Conservation (phyloP, 257 asterid species). For the Nicotiana sylvestris region DNA sequence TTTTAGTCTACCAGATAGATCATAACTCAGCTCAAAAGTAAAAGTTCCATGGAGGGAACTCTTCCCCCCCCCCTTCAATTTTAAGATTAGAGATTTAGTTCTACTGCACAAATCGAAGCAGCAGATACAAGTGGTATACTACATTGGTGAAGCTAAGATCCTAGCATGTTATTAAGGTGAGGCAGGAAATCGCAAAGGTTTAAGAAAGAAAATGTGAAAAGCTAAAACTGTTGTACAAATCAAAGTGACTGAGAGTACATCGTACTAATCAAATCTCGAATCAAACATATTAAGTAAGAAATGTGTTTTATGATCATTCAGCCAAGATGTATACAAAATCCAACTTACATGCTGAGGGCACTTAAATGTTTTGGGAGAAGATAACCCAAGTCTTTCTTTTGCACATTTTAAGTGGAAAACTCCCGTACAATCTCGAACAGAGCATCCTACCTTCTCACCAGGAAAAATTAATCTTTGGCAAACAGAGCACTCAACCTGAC, state of each 20-base stretch:
- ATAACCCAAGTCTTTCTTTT: constrained; percentile 36
- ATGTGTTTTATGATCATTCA: neutral
- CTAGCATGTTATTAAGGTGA: no score
- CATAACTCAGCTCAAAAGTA: no score
- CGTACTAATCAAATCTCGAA: neutral
- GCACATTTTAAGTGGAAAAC: constrained; percentile 70
- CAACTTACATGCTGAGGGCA: constrained; percentile 93
- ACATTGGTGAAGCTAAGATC: no score
- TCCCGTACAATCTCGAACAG: constrained; percentile 57
- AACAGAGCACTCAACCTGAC: constrained; percentile 64
- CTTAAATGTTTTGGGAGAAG: constrained; percentile 60
- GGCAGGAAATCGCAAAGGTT: no score
- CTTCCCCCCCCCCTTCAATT: no score
- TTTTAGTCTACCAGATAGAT: no score
- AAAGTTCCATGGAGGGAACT: no score
- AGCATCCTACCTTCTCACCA: constrained; percentile 48
- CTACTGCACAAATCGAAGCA: no score
- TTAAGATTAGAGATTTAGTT: no score
- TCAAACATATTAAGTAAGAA: neutral
- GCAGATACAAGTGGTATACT: no score
- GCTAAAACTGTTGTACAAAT: neutral
- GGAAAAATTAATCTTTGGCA: constrained; percentile 53
- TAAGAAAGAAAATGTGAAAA: neutral
- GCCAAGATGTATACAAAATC: neutral
- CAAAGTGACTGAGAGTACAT: neutral